Evolutionary conservation across 2,329 filamentous ascomycete species (phyloP), one percentile per base, ranked within the genome.

Genomic region (Cladorrhinum sp.): DNA sequence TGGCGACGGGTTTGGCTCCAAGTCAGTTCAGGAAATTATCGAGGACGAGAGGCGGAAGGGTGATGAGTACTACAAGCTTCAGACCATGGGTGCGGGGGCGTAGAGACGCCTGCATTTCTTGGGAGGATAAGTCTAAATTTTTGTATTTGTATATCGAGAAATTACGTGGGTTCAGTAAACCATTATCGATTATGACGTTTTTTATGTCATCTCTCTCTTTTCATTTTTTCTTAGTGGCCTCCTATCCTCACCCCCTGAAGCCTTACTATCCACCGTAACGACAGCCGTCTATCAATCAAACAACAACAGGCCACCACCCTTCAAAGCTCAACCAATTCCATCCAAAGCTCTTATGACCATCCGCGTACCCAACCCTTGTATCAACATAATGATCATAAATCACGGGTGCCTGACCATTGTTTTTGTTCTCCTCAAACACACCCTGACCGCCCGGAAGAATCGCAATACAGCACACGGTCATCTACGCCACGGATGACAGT

Each of bases 371-470:
- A 24, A 66, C 52, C 12, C 63, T 53, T 7, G 63, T 66, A 36
- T 71, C 64, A 73, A 75, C 74, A 63, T 87, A 87, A 65, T 87
- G 83, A 67, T 87, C 87, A 69, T 86, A 86, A 2, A 87, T 73
- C 10, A 87, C 77, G n/a, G 36, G 62, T 29, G 63, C 59, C 23
- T n/a, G n/a, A n/a, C n/a, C n/a, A n/a, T 84, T 84, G 12, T 75
- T 67, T 0, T 64, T 73, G 0, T 73, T 66, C 62, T 86, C 83
- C 7, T 77, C 74, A 67, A 82, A 80, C 0, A 86, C 80, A 32
- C 83, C 84, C 67, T 88, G 84, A 49, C 86, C 85, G 62, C 85
- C 86, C 18, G 85, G 85, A n/a, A n/a, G n/a, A n/a, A n/a, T n/a
- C n/a, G n/a, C n/a, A n/a, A n/a, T n/a, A n/a, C n/a, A n/a, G n/a